Conservation (phyloP, 2,329 filamentous ascomycete species). For the Sporothrix protearum region DNA sequence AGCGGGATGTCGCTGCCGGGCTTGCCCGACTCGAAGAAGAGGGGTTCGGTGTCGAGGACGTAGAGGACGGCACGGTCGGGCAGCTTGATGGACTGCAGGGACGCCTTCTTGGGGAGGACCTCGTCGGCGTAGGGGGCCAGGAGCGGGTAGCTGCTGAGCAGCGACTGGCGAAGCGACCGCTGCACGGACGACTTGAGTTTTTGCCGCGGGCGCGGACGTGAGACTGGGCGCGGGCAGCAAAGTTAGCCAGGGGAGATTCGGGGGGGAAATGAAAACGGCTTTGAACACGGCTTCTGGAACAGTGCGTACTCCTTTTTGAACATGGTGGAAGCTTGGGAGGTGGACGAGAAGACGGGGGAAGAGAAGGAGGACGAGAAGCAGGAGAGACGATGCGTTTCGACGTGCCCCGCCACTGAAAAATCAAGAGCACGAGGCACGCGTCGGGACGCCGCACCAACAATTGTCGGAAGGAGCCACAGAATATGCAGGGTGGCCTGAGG, state of each 20-base stretch:
- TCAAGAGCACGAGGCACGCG: constrained; percentile 11
- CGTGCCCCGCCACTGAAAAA: constrained; percentile 22
- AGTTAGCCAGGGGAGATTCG: neutral
- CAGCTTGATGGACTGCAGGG: constrained; percentile 85
- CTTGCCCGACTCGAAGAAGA: constrained; percentile 83
- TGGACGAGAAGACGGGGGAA: neutral
- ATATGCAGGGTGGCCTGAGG: too few relatives aligned
- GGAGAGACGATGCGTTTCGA: neutral
- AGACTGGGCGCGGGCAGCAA: constrained; percentile 51
- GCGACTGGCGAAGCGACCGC: constrained; percentile 75
- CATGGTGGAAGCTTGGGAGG: constrained; percentile 48
- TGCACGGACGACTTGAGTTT: constrained; percentile 98
- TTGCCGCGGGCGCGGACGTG: constrained; percentile 73
- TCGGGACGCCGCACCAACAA: neutral
- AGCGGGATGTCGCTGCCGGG: constrained; percentile 46
- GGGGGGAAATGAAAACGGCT: neutral
- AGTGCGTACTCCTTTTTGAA: constrained; percentile 82
- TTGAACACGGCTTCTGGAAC: neutral
- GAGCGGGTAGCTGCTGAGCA: constrained; percentile 80
- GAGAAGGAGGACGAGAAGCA: neutral
- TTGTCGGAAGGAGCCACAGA: too few relatives aligned
- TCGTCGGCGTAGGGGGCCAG: constrained; percentile 88
- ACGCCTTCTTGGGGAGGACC: constrained; percentile 90
- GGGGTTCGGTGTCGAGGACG: constrained; percentile 68
- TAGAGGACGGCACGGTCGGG: constrained; percentile 89